Percentiles rank a stretch among this genome's conserved stretches.
phyloP scores from a whole-genome alignment of 2,329 filamentous ascomycete genomes.

The Colletotrichum trifolii region DNA sequence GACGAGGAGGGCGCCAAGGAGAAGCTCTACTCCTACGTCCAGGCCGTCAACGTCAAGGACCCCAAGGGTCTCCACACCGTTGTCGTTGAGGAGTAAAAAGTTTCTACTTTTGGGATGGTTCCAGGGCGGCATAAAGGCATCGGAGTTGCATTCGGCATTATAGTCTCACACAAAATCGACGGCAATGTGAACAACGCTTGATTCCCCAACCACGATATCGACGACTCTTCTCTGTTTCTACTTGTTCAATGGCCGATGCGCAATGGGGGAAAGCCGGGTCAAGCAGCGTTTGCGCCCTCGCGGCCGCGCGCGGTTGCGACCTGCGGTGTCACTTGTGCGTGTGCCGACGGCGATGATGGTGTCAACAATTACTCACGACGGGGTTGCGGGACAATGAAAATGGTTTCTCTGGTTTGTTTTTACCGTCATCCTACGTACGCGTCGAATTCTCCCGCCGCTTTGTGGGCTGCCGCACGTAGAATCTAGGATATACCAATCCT shows the following conservation, averaged over 20 bases:
- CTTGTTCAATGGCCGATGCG: conserved; percentile 22
- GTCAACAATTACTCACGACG: background rate
- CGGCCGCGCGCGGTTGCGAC: no score
- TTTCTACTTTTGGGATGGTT: conserved; percentile 52
- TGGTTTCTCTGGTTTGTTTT: conserved; percentile 20
- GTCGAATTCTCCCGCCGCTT: conserved; percentile 27
- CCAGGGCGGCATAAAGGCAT: conserved; percentile 55
- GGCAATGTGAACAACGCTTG: conserved; percentile 40
- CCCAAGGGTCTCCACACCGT: conserved; percentile 96
- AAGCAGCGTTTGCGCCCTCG: no score
- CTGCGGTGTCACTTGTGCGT: background rate
- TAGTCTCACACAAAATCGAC: conserved; percentile 44
- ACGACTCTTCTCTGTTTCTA: conserved; percentile 30
- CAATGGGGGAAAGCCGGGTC: background rate
- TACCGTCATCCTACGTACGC: conserved; percentile 21
- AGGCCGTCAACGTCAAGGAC: conserved; percentile 99
- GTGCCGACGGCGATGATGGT: background rate
- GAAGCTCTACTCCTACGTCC: conserved; percentile 99
- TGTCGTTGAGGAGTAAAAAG: conserved; percentile 79
- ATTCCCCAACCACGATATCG: conserved; percentile 38
- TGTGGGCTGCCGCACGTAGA: conserved; percentile 29
- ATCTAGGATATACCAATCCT: conserved; percentile 30
- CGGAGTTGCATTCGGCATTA: conserved; percentile 59
- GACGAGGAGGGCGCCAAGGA: conserved; percentile 99
- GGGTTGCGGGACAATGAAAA: conserved; percentile 21